A percentile compares a stretch with the other conserved stretches of the same genome.
Evolutionary conservation across 2,329 filamentous ascomycete species (phyloP).

Genomic region (Exutisphaerella laricina): DNA sequence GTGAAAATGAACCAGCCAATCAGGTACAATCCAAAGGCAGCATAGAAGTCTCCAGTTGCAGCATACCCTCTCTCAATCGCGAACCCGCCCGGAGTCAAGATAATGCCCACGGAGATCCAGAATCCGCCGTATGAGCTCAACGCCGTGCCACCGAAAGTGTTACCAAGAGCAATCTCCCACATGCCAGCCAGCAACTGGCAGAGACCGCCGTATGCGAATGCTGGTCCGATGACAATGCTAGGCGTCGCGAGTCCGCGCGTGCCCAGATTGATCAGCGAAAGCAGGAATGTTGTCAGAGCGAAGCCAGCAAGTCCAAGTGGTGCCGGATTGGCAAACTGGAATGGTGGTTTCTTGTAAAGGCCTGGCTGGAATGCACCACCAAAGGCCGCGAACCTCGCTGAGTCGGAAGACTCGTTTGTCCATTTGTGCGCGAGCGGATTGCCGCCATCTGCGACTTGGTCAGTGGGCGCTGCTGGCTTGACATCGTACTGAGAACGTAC

Average conservation of each 20-base stretch:
- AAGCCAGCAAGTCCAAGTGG: conserved; percentile 7
- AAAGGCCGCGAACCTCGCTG: conserved; percentile 2
- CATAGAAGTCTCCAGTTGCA: conserved; percentile 7
- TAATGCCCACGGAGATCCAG: conserved; percentile 9
- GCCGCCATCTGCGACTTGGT: conserved; percentile 2
- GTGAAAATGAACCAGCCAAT: conserved; percentile 10
- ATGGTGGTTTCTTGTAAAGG: conserved; percentile 5
- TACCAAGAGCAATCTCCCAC: conserved; percentile 8
- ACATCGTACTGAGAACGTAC: not conserved
- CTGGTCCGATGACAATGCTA: conserved; percentile 3
- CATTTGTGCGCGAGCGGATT: conserved; percentile 7
- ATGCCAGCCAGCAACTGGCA: conserved; percentile 6
- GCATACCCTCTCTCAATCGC: conserved; percentile 4
- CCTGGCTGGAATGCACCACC: conserved; percentile 9
- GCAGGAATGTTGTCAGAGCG: conserved; percentile 6
- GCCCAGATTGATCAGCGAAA: conserved; percentile 8
- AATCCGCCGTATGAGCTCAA: conserved; percentile 7
- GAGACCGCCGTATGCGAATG: conserved; percentile 6
- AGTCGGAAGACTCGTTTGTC: conserved; percentile 2
- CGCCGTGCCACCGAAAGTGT: conserved; percentile 9
- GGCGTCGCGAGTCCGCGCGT: conserved; percentile 2
- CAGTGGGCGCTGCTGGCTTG: not conserved
- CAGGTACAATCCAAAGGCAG: conserved; percentile 7
- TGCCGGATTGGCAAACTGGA: conserved; percentile 4
- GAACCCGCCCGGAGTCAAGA: conserved; percentile 5